These are phyloP conservation scores for Phylloporus sp. DNA, from an alignment of 768 basidiomycete species.

Conservation along the genomic window DNA sequence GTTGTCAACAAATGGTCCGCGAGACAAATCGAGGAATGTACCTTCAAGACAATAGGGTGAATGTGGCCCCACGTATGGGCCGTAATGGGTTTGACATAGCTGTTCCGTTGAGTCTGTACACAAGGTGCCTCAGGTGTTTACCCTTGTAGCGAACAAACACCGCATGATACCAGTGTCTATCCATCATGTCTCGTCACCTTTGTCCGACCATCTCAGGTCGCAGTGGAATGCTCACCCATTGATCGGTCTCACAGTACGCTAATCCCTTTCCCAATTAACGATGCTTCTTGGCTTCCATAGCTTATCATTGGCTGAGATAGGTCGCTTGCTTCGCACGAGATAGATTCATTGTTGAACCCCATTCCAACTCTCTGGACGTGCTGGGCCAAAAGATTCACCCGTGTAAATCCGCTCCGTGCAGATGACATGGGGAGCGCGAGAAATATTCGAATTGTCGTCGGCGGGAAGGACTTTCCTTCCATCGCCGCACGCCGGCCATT, in stretches of 20 bases:
- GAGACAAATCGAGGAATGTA: neutral
- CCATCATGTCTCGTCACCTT: neutral
- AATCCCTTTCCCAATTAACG: constrained; percentile 20
- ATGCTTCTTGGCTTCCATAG: constrained; percentile 15
- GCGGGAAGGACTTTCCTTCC: constrained; percentile 19
- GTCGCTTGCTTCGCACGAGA: constrained; percentile 21
- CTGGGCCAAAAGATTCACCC: constrained; percentile 17
- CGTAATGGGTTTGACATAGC: constrained; percentile 13
- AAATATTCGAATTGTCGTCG: constrained; percentile 5
- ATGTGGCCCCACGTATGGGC: neutral
- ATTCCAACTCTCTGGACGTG: constrained; percentile 3
- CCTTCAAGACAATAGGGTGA: neutral
- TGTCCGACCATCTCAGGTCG: constrained; percentile 1
- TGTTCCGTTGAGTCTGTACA: neutral
- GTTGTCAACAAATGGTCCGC: constrained; percentile 4
- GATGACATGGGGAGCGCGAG: constrained; percentile 3
- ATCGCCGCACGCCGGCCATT: constrained; percentile 22
- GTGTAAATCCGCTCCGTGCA: constrained; percentile 23
- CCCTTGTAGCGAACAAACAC: constrained; percentile 7
- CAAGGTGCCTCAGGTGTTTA: neutral
- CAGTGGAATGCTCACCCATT: constrained; percentile 1
- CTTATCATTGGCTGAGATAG: constrained; percentile 16
- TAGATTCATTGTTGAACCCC: constrained; percentile 4
- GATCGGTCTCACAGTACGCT: constrained; percentile 22
- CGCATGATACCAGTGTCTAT: neutral